Percentiles rank a stretch among this genome's conserved stretches.
These are phyloP conservation scores for Boletus edulis DNA, from an alignment of 768 basidiomycete genomes.

Conservation along the genomic window DNA sequence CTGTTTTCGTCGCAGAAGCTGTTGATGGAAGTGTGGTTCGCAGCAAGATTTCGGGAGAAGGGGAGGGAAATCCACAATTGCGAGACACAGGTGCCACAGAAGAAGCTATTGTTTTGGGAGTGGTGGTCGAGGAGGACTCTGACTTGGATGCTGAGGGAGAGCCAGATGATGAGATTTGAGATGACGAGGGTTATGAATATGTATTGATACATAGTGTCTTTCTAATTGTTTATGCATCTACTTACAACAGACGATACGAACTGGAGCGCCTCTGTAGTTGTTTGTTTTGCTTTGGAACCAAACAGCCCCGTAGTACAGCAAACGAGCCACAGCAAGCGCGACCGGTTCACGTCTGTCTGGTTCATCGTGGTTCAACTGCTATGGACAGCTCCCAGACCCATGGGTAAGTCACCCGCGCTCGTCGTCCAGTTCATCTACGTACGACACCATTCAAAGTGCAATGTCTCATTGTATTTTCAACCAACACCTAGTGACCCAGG, in stretches of 20 bases:
- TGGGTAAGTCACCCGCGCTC: conserved; percentile 26
- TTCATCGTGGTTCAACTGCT: conserved; percentile 35
- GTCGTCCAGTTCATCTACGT: not conserved
- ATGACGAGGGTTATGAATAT: conserved; percentile 21
- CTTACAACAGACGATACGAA: conserved; percentile 18
- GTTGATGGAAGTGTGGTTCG: conserved; percentile 27
- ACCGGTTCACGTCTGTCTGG: conserved; percentile 34
- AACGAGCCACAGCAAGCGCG: conserved; percentile 34
- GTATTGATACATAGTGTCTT: conserved; percentile 19
- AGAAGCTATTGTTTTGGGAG: not conserved
- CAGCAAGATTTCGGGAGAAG: conserved; percentile 24
- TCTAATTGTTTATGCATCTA: conserved; percentile 25
- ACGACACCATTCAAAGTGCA: not conserved
- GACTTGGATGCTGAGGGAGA: conserved; percentile 43
- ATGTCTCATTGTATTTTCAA: conserved; percentile 15
- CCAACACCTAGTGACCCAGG: conserved; percentile 47
- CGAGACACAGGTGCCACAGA: conserved; percentile 3
- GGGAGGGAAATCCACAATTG: conserved; percentile 9
- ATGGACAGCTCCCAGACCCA: conserved; percentile 36
- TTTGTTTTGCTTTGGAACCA: conserved; percentile 22
- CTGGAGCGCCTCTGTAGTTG: conserved; percentile 17
- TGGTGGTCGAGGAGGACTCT: conserved; percentile 27
- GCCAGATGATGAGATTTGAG: conserved; percentile 45
- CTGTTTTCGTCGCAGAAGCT: conserved; percentile 40
- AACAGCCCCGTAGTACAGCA: conserved; percentile 18